These are phyloP conservation scores for Solanum bukasovii DNA, from an alignment of 257 asterid genomes.

Conservation along the genomic window DNA sequence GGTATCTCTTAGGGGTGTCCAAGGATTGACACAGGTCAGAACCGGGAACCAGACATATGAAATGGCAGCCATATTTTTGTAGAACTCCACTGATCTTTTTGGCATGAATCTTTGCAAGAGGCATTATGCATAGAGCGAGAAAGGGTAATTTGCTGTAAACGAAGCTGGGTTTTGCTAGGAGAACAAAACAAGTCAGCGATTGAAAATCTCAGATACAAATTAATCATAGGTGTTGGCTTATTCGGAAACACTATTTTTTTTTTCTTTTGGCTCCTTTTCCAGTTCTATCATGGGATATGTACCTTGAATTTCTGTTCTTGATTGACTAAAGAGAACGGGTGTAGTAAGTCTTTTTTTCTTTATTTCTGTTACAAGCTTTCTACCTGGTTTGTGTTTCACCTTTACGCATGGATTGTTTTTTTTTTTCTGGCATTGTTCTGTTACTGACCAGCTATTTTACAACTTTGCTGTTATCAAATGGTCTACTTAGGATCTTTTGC, in stretches of 20 bases:
- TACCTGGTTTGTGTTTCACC: neutral
- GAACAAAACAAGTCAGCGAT: neutral
- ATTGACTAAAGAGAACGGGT: neutral
- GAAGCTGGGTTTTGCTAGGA: neutral
- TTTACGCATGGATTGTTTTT: neutral
- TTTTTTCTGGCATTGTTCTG: neutral
- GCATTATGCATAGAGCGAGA: neutral
- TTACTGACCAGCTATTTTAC: neutral
- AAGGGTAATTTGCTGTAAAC: neutral
- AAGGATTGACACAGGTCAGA: neutral
- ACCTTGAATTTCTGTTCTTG: neutral
- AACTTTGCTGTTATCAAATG: neutral
- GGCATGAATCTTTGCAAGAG: neutral
- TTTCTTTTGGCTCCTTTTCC: neutral
- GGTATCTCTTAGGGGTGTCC: neutral
- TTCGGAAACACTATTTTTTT: neutral
- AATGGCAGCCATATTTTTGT: neutral
- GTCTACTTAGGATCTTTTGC: neutral
- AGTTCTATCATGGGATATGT: neutral
- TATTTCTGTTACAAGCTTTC: neutral
- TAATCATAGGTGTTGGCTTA: neutral
- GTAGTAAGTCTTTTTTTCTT: neutral
- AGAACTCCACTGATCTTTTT: neutral
- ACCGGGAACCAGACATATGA: neutral
- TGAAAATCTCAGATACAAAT: neutral